Evolutionary conservation across 1,284 basidiomycete species (phyloP), one percentile per base, ranked within the genome.

Genomic region (Fomitopsis pinicola): DNA sequence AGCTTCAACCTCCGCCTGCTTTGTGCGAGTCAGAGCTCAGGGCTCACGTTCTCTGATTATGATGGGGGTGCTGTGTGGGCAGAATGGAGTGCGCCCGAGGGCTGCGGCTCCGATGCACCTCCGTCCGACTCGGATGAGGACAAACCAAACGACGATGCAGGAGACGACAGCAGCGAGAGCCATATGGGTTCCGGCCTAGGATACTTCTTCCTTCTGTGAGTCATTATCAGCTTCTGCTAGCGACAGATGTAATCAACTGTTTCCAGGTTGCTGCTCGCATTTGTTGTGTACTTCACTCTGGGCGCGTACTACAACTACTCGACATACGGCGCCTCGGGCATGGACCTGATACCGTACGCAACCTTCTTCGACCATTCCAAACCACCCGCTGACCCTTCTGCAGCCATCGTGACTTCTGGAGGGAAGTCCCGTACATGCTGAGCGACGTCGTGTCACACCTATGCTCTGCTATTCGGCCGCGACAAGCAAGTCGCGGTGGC

Each of bases 351-450:
- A 71, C 91, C 91, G 89, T 92, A 72, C 70, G 88, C 80, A 38
- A 57, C 42, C 60, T 50, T 57, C 56, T 36, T 54, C 28, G 45
- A 19, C 42, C 60, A 36, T 61, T 63, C 22, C 60, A 60, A 36
- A 55, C 35, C 63, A 38, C 50, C 61, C 45, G 19, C 57, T 54
- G 26, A 59, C 44, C 59, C 42, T 55, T 58, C 4, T 10, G 48
- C 66, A 93, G 91, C 63, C 91, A 94, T 74, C 88, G 91, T 52
- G 91, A 93, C 71, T 92, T 94, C 75, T 93, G 91, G 91, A 78
- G 86, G 73, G 92, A 94, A 74, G 87, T 94, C 5, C 92, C 92
- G 4, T 92, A 91, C 68, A 88, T 94, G 83, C 72, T 92, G 40
- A 80, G 81, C 44, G 92, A 94, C 68, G 84, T 94, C 38, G 71